Conservation (phyloP, 208 protist genomes). For the Endotrypanum monterogeii region DNA sequence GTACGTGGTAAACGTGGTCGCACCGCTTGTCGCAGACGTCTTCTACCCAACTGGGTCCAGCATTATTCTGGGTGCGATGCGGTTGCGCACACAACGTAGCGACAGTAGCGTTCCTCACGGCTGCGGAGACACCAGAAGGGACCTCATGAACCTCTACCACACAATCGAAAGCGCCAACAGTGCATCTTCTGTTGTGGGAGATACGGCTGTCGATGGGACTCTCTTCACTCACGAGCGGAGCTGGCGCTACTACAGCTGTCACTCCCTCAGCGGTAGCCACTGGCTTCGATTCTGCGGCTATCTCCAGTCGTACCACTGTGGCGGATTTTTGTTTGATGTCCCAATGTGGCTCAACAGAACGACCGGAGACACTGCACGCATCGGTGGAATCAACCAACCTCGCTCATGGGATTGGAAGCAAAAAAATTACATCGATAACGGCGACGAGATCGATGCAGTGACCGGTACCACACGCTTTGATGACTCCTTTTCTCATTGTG, state of each 20-base stretch:
- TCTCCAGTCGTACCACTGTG: conserved; percentile 51
- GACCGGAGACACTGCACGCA: background rate
- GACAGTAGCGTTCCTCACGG: background rate
- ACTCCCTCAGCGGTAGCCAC: conserved; percentile 17
- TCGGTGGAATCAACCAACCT: too few relatives aligned
- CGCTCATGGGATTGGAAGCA: too few relatives aligned
- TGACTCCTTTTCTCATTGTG: too few relatives aligned
- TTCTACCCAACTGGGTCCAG: conserved; percentile 26
- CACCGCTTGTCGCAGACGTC: conserved; percentile 22
- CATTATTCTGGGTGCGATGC: conserved; percentile 34
- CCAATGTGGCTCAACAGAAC: conserved; percentile 31
- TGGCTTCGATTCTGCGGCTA: conserved; percentile 3
- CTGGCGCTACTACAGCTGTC: conserved; percentile 40
- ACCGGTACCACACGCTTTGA: too few relatives aligned
- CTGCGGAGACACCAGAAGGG: background rate
- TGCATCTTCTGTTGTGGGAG: background rate
- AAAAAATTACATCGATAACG: too few relatives aligned
- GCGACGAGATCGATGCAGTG: too few relatives aligned
- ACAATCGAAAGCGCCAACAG: conserved; percentile 7
- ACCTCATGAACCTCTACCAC: conserved; percentile 3
- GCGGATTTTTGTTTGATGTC: conserved; percentile 52
- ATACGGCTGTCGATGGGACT: conserved; percentile 9
- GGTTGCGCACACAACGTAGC: conserved; percentile 40
- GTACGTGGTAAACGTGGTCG: conserved; percentile 35
- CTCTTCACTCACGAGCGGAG: conserved; percentile 14